Base-by-base conservation (phyloP, 1,139 yeast species). In the Candida gigantensis region DNA sequence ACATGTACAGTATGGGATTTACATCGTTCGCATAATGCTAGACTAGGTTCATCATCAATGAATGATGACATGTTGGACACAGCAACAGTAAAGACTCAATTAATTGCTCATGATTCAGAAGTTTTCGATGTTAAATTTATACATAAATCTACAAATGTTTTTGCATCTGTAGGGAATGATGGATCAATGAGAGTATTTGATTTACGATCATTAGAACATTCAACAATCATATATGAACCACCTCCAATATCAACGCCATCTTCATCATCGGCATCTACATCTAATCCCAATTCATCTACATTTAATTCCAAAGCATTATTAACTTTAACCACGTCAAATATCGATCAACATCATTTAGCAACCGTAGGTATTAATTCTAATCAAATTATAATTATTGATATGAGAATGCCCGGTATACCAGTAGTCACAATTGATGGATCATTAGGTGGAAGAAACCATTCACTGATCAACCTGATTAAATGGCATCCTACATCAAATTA, bases 1-100 rank as follows among this genome's bases (percentile, higher is more conserved):
- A 92, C 98, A 1, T 92, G 98, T 61, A 90, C 97, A 0, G 82
- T 89, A 3, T 92, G 98, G 97, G 97, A 92, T 60, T 63, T 88
- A 29, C 71, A 64, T 44, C 58, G 75, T 21, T 53, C 69, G 3
- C 56, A 52, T 28, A n/a, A n/a, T n/a, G n/a, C n/a, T n/a, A n/a
- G n/a, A 38, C 49, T 11, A 24, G 34, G n/a, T n/a, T n/a, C n/a
- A 24, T 16, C 28, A 11, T 17, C 31, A 19, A 5, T 13, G 17
- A 37, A 36, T 25, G 46, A 41, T 18, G 41, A 38, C 34, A 28
- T 38, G 45, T 17, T 79, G 7, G 74, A 72, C 35, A 59, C 74
- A 4, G 87, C 86, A n/a, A 71, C 76, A 18, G 95, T 95, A 14
- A 85, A 84, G 54, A 90, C 98, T 1, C 97, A 92, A 62, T 69